Base-by-base conservation (phyloP, 2,329 filamentous ascomycete species). In the Penicillium psychrosexuale region DNA sequence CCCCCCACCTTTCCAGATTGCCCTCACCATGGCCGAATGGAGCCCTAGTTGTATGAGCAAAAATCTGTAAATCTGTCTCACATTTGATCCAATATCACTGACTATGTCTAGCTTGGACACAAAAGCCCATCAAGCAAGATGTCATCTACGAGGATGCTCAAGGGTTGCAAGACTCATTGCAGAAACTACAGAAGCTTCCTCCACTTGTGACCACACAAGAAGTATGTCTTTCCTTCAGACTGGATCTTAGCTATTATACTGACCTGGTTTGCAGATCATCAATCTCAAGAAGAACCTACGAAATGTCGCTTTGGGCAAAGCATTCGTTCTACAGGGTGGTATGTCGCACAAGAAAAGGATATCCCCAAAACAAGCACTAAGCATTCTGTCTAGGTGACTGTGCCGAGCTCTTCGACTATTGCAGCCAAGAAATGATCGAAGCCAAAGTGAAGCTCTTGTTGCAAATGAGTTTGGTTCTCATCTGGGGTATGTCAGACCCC, bases 371-470 rank as follows among this genome's bases (percentile, higher is more conserved):
- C 15, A 13, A 11, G 51, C 19, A 17, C 46, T 53, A 31, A 54
- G 47, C 30, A 37, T 36, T 39, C 12, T 8, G 15, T 36, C 13
- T 36, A 76, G 74, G 76, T 44, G 94, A 99, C 76, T 99, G 94
- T 70, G 94, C 94, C 15, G 94, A 99, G 78, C 83, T 97, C 9
- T 99, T 99, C 69, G 91, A 94, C 74, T 99, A 99, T 79, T 99
- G 94, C 75, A 87, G 89, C 66, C 88, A 91, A 71, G 83, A 84
- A 13, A 88, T 89, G 61, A 97, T 99, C 64, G 91, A 97, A 76
- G 88, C 90, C 60, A 99, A 97, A 80, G 91, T 97, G 74, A 97
- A 97, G 77, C 84, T 99, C 27, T 82, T 99, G 30, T 79, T 99
- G 56, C 94, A 99, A 77, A 97, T 99, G 93, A 96, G 90, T 62